These are phyloP conservation scores for Stephania yunnanensis DNA, from an alignment of 164 flowering plant species.

Conservation along the genomic window DNA sequence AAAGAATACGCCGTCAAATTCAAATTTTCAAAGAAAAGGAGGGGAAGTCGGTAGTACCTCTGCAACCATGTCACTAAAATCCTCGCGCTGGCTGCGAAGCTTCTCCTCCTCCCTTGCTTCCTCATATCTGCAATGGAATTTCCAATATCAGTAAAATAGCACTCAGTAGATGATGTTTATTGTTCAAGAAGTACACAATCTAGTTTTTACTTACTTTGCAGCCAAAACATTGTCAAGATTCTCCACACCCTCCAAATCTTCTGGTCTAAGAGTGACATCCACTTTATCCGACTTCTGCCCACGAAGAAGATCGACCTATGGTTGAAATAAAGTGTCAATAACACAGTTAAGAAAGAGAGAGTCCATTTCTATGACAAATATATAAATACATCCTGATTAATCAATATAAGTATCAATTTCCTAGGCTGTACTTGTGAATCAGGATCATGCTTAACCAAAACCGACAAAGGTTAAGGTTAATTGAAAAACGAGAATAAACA, in stretches of 20 bases:
- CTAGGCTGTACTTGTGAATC: too few relatives aligned
- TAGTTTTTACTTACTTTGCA: slow-evolving; percentile 61
- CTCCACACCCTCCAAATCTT: slow-evolving; percentile 61
- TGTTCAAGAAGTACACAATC: background rate
- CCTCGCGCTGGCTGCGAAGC: slow-evolving; percentile 75
- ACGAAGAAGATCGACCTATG: slow-evolving; percentile 94
- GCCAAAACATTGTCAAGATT: slow-evolving; percentile 76
- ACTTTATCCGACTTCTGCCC: slow-evolving; percentile 91
- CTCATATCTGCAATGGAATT: slow-evolving; percentile 53
- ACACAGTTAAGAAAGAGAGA: slow-evolving; percentile 3
- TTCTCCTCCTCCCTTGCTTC: slow-evolving; percentile 98
- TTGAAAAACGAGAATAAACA: background rate
- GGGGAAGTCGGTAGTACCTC: slow-evolving; percentile 44
- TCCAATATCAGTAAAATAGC: background rate
- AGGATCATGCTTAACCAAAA: background rate
- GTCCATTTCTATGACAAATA: background rate
- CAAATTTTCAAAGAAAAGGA: background rate
- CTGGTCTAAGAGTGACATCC: slow-evolving; percentile 88
- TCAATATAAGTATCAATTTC: too few relatives aligned
- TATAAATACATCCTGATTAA: background rate
- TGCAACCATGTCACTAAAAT: slow-evolving; percentile 99
- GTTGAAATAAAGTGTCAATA: background rate
- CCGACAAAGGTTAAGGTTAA: background rate
- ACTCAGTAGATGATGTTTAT: background rate
- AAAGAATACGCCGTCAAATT: background rate